Conservation (phyloP, 192 early-diverging fungal genomes). For the Coemansia sp. region DNA sequence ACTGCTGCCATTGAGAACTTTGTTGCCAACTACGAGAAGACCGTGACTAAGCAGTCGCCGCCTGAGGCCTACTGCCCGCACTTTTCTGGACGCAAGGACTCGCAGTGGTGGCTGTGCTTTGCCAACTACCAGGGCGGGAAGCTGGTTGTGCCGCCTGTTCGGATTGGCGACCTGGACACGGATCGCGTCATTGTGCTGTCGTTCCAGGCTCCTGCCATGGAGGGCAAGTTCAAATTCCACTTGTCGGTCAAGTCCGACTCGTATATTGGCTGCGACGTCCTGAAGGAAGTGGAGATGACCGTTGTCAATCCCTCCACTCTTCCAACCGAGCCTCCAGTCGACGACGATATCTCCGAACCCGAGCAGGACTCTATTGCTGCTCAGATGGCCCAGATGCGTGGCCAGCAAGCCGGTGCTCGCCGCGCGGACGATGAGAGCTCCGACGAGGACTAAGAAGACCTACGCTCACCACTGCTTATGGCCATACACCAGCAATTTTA, state of each 20-base stretch:
- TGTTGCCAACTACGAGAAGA: slow-evolving; percentile 26
- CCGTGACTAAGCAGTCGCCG: slow-evolving; percentile 23
- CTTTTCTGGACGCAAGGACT: slow-evolving; percentile 66
- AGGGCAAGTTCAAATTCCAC: slow-evolving; percentile 78
- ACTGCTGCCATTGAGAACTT: slow-evolving; percentile 39
- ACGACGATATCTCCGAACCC: slow-evolving; percentile 95
- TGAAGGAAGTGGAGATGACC: slow-evolving; percentile 72
- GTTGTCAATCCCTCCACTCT: slow-evolving; percentile 70
- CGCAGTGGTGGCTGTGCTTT: slow-evolving; percentile 90
- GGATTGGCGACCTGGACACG: slow-evolving; percentile 72
- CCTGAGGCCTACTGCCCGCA: slow-evolving; percentile 53
- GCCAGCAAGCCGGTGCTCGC: slow-evolving; percentile 58
- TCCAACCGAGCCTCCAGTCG: slow-evolving; percentile 65
- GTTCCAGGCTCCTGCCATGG: slow-evolving; percentile 90
- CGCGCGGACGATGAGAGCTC: slow-evolving; percentile 50
- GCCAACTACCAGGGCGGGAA: slow-evolving; percentile 81
- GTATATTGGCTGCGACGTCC: slow-evolving; percentile 78
- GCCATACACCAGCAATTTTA: not conserved
- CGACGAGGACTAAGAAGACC: slow-evolving; percentile 48
- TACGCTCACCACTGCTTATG: not conserved
- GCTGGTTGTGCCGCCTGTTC: slow-evolving; percentile 73
- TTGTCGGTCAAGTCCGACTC: slow-evolving; percentile 88
- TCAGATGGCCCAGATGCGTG: slow-evolving; percentile 88
- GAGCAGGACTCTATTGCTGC: slow-evolving; percentile 95
- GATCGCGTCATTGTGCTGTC: slow-evolving; percentile 71